Percentiles rank a stretch among this genome's conserved stretches.
These are phyloP conservation scores for Evernia prunastri DNA, from an alignment of 495 filamentous ascomycete genomes.

Conservation along the genomic window DNA sequence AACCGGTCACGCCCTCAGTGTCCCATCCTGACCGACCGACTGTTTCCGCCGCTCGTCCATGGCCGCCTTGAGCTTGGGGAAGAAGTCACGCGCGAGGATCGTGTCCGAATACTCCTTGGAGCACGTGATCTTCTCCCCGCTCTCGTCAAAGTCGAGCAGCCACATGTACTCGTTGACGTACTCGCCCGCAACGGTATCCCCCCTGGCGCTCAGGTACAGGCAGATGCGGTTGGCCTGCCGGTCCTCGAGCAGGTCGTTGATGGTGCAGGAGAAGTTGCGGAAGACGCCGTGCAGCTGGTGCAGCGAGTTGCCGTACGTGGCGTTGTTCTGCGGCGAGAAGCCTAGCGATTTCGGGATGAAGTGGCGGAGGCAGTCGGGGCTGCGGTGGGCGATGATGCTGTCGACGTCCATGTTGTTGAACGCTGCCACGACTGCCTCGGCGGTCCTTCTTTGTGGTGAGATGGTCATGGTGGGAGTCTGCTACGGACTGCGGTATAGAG, in stretches of 20 bases:
- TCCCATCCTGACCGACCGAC: background rate
- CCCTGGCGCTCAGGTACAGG: conserved; percentile 25
- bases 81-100: conserved; percentile 31
- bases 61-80: conserved; percentile 28
- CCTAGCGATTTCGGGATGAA: conserved; percentile 24
- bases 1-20: background rate
- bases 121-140: conserved; percentile 29
- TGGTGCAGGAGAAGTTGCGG: conserved; percentile 25
- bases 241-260: conserved; percentile 27
- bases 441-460: conserved; percentile 22
- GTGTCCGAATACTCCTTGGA: conserved; percentile 37
- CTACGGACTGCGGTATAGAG: background rate
- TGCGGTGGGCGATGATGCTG: conserved; percentile 23
- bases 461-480: conserved; percentile 16
- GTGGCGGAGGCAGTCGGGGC: conserved; percentile 23
- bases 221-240: conserved; percentile 20
- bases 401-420: conserved; percentile 29
- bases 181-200: conserved; percentile 24
- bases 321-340: conserved; percentile 20
- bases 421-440: conserved; percentile 23
- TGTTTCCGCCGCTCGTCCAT: conserved; percentile 20
- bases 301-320: conserved; percentile 20
- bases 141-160: conserved; percentile 37
- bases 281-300: conserved; percentile 20
- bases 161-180: conserved; percentile 38